Conservation (phyloP, 306 rosid genomes). For the Argentina anserina region DNA sequence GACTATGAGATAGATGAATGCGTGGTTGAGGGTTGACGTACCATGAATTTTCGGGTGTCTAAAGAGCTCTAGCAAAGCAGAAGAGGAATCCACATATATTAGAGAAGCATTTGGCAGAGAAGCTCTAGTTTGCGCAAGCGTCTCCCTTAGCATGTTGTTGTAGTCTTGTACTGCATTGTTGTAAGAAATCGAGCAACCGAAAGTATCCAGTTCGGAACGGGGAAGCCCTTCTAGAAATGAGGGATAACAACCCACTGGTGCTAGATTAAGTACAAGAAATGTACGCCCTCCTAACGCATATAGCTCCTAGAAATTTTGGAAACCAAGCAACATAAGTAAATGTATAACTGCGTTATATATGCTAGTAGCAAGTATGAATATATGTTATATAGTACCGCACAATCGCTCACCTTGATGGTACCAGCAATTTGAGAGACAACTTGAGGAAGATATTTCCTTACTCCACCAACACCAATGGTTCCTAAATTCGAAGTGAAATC, state of each 20-base stretch:
- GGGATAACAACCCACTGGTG: conserved; percentile 85
- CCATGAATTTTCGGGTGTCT: conserved; percentile 57
- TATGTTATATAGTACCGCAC: neutral
- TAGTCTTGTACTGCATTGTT: conserved; percentile 58
- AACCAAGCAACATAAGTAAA: neutral
- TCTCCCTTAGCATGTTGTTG: conserved; percentile 47
- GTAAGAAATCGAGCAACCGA: conserved; percentile 66
- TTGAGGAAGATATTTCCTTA: conserved; percentile 54
- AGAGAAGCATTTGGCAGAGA: conserved; percentile 48
- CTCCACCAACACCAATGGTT: conserved; percentile 46
- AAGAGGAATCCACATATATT: conserved; percentile 58
- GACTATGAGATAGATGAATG: neutral
- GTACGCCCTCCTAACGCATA: conserved; percentile 62
- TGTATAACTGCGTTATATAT: neutral
- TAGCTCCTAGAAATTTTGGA: conserved; percentile 50
- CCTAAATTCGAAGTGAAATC: conserved; percentile 78
- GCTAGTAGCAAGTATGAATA: neutral
- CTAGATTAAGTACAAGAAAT: conserved; percentile 68
- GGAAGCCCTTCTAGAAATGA: conserved; percentile 52
- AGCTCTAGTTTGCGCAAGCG: conserved; percentile 37
- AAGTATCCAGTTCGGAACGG: conserved; percentile 56
- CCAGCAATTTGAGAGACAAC: conserved; percentile 55
- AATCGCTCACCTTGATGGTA: conserved; percentile 51
- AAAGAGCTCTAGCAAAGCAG: conserved; percentile 60
- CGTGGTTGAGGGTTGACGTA: conserved; percentile 11